Conservation (phyloP, 2,329 filamentous ascomycete species). For the Trichoderma koningii region DNA sequence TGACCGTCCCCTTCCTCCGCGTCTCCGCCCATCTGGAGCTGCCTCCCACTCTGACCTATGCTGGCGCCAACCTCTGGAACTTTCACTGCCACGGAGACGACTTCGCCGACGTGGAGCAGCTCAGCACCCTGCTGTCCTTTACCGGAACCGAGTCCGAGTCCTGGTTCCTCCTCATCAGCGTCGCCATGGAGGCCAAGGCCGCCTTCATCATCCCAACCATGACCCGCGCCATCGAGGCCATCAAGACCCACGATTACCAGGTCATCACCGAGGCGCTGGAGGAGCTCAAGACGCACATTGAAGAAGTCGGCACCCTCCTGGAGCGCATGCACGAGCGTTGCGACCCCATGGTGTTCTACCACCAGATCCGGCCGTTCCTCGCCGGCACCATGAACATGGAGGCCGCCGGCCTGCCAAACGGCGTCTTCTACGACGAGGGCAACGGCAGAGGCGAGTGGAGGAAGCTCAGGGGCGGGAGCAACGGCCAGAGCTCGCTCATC, state of each 20-base stretch:
- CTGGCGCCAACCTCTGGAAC: slow-evolving; percentile 87
- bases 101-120: slow-evolving; percentile 66
- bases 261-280: slow-evolving; percentile 65
- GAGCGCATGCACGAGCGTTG: slow-evolving; percentile 88
- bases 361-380: slow-evolving; percentile 82
- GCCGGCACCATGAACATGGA: slow-evolving; percentile 93
- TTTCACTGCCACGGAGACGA: slow-evolving; percentile 61
- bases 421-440: slow-evolving; percentile 81
- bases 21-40: slow-evolving; percentile 75
- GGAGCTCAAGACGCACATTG: slow-evolving; percentile 66
- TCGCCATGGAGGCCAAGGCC: slow-evolving; percentile 84
- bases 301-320: slow-evolving; percentile 67
- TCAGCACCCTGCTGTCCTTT: slow-evolving; percentile 76
- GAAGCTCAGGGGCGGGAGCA: slow-evolving; percentile 85
- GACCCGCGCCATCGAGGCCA: slow-evolving; percentile 73
- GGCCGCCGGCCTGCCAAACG: slow-evolving; percentile 76
- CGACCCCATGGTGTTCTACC: slow-evolving; percentile 84
- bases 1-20: slow-evolving; percentile 75
- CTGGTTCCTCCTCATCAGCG: slow-evolving; percentile 91
- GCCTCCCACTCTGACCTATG: slow-evolving; percentile 88
- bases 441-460: slow-evolving; percentile 67
- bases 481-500: slow-evolving; percentile 88
- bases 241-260: slow-evolving; percentile 59
- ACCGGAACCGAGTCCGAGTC: slow-evolving; percentile 88
- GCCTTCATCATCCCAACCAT: slow-evolving; percentile 75